Percentiles rank a stretch among this genome's conserved stretches.
These are phyloP conservation scores for Xylariaceae sp. DNA, from an alignment of 2,329 filamentous ascomycete genomes.

Conservation along the genomic window DNA sequence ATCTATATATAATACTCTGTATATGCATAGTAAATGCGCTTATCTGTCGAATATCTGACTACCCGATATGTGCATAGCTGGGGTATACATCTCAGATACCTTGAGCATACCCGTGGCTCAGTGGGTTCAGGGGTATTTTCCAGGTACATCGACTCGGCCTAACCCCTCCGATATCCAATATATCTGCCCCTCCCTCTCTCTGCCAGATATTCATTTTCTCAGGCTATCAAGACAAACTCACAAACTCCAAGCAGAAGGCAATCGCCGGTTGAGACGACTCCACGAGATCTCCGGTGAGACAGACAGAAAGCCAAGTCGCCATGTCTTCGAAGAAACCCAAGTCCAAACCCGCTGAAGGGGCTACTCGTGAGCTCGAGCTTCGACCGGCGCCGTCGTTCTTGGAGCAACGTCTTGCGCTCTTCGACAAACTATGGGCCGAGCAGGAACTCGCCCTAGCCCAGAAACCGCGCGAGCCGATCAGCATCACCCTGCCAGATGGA, in stretches of 20 bases:
- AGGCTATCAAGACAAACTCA: not conserved
- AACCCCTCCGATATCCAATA: not conserved
- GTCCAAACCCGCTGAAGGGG: slow-evolving; percentile 14
- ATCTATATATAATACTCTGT: not conserved
- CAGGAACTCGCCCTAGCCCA: slow-evolving; percentile 36
- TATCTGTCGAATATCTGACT: too few relatives aligned
- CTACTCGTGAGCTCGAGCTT: slow-evolving; percentile 16
- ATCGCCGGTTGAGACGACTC: slow-evolving; percentile 3
- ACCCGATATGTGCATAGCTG: too few relatives aligned
- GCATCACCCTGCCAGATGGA: slow-evolving; percentile 69
- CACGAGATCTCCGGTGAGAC: not conserved
- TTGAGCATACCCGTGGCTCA: too few relatives aligned
- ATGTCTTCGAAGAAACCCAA: slow-evolving; percentile 22
- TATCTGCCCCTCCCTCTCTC: slow-evolving; percentile 10
- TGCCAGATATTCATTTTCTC: slow-evolving; percentile 5
- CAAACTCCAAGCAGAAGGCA: not conserved
- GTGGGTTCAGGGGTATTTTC: not conserved
- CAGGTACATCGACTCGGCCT: not conserved
- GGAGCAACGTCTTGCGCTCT: slow-evolving; percentile 61
- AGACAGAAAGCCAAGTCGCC: not conserved
- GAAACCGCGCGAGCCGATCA: slow-evolving; percentile 70
- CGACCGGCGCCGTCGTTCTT: slow-evolving; percentile 52
- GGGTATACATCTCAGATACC: too few relatives aligned
- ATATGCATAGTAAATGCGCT: too few relatives aligned
- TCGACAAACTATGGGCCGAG: slow-evolving; percentile 20